Evolutionary conservation across 495 filamentous ascomycete genomes (phyloP), one percentile per base, ranked within the genome.

Genomic region (Echria macrotheca): DNA sequence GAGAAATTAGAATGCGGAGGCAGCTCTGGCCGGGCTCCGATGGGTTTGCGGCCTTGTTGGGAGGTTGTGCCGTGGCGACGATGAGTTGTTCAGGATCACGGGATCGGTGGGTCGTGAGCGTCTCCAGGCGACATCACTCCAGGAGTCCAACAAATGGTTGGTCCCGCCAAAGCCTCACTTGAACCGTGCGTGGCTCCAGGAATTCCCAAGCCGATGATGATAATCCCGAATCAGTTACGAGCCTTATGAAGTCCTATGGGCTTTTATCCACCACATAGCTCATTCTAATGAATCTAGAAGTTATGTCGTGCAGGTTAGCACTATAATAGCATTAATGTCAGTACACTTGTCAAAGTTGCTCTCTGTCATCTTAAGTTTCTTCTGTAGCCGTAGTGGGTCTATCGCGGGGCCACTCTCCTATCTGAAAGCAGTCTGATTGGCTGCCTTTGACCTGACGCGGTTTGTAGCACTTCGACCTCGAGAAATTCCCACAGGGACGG

Each of bases 401-500:
- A n/a, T n/a, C n/a, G n/a, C n/a, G n/a, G n/a, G 29, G 26, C 56
- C 61, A 33, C 52, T 54, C 59, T 38, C 52, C 37, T 45, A 31
- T 26, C 41, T 21, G 29, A 28, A 19, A 7, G 15, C 2, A n/a
- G 38, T 57, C 31, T 67, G 55, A 67, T 67, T 67, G 61, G 64
- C 47, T 39, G 44, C 38, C 21, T 49, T 36, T 24, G 29, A 12
- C 32, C 23, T 39, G 46, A 58, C 64, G 61, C 64, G 61, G 54
- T 61, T 55, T 64, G 50, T 44, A 50, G 52, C 55, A 53, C 59
- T 66, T 59, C 53, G 37, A 60, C 51, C 47, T 61, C 22, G 47
- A 58, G 60, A 65, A 65, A 58, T 61, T 65, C 62, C 45, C 55
- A 63, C 53, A 54, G 56, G 42, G 49, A 37, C 44, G 28, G 37